Percentiles rank a stretch among this genome's conserved stretches.
These are phyloP conservation scores for Puccinellia tenuiflora DNA, from an alignment of 176 grass and related monocot species.

Conservation along the genomic window DNA sequence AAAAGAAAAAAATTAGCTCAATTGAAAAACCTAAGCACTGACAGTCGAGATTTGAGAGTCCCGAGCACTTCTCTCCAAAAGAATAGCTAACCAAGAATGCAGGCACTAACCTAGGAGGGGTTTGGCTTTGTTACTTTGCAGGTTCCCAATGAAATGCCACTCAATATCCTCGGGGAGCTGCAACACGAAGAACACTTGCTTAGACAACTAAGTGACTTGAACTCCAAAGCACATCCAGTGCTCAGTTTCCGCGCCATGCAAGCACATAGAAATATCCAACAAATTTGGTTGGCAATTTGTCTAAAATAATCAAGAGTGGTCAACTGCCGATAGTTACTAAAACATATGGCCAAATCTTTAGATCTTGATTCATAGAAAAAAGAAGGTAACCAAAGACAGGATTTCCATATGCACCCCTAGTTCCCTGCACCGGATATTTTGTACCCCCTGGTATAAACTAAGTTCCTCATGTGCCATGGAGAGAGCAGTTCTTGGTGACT, in stretches of 20 bases:
- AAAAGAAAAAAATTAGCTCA: constrained; percentile 16
- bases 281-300: no score
- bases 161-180: constrained; percentile 92
- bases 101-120: constrained; percentile 58
- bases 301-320: no score
- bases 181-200: constrained; percentile 28
- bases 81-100: constrained; percentile 7
- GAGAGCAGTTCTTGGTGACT: not conserved
- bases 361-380: not conserved
- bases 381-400: not conserved
- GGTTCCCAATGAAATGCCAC: constrained; percentile 94
- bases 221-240: not conserved
- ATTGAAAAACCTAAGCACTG: not conserved
- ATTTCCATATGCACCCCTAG: not conserved
- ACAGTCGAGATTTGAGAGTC: not conserved
- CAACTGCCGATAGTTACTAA: not conserved
- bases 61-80: not conserved
- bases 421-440: not conserved
- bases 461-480: not conserved
- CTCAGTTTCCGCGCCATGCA: not conserved
- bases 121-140: constrained; percentile 94
- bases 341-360: not conserved
- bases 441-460: not conserved
- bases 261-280: not conserved
- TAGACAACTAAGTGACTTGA: not conserved